Percentiles rank a stretch among this genome's conserved stretches.
These are phyloP conservation scores for Bothriochloa decipiens DNA, from an alignment of 176 grass and related monocot species.

Conservation along the genomic window DNA sequence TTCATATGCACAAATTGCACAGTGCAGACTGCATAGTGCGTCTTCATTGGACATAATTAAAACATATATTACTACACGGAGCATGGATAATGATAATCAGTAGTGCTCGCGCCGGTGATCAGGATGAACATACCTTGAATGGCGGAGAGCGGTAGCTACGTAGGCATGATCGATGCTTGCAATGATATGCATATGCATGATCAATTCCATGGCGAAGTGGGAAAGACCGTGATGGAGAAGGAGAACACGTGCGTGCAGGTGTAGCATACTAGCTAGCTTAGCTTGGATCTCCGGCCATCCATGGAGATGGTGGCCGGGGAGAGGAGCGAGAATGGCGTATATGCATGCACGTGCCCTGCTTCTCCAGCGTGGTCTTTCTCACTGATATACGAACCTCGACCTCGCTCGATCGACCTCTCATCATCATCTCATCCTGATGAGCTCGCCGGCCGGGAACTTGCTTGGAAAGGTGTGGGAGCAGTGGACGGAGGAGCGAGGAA, in stretches of 20 bases:
- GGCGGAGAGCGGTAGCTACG: too few relatives aligned
- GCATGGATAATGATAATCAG: not conserved
- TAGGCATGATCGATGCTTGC: too few relatives aligned
- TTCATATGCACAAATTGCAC: not conserved
- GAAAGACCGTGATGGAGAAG: slow-evolving; percentile 61
- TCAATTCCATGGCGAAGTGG: not conserved
- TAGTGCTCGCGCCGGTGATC: not conserved
- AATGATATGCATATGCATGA: too few relatives aligned
- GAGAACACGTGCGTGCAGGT: slow-evolving; percentile 50
- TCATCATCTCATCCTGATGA: not conserved
- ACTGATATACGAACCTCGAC: not conserved
- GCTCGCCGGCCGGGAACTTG: not conserved
- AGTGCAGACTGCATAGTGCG: not conserved
- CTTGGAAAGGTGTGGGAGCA: not conserved
- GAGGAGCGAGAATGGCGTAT: not conserved
- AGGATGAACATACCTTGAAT: slow-evolving; percentile 7
- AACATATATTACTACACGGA: not conserved
- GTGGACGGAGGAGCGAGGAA: not conserved
- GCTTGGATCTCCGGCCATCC: too few relatives aligned
- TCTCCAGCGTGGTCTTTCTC: slow-evolving; percentile 56
- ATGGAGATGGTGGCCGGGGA: not conserved
- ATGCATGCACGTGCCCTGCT: slow-evolving; percentile 71
- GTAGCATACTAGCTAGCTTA: not conserved
- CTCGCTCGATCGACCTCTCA: not conserved
- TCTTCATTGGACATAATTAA: not conserved